Evolutionary conservation across 257 asterid genomes (phyloP).

Genomic region (Solanum pinnatisectum): DNA sequence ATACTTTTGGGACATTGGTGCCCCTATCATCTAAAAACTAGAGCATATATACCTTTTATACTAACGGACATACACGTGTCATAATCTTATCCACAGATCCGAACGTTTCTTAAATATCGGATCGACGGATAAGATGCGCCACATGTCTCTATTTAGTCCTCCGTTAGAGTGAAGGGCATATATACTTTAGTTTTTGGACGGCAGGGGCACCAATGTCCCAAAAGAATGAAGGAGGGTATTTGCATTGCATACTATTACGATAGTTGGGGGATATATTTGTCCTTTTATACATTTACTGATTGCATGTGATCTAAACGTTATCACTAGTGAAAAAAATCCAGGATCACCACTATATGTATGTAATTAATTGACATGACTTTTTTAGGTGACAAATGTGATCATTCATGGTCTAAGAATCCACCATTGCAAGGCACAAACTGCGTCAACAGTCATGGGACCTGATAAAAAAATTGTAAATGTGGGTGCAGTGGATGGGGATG

Average conservation of each 20-base stretch:
- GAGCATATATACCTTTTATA: too few species aligned
- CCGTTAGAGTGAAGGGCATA: background rate
- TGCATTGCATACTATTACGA: too few species aligned
- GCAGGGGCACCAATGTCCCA: background rate
- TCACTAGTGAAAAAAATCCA: too few species aligned
- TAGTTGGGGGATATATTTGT: too few species aligned
- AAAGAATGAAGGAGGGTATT: too few species aligned
- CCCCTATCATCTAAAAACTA: too few species aligned
- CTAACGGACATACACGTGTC: too few species aligned
- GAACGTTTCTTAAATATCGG: too few species aligned
- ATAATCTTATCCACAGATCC: too few species aligned
- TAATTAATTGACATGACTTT: background rate
- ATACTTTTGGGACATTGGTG: background rate
- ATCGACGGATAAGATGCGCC: background rate
- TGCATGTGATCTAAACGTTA: background rate
- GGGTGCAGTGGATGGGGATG: constrained; percentile 70
- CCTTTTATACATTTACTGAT: background rate
- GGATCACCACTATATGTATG: background rate
- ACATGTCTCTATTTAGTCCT: background rate
- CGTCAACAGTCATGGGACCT: constrained; percentile 51
- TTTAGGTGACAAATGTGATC: constrained; percentile 60
- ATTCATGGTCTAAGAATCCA: constrained; percentile 64
- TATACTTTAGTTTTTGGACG: background rate
- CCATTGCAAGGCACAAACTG: constrained; percentile 43
- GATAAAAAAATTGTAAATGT: constrained; percentile 18